Conservation (phyloP, 345 rosid genomes). For the Pistacia atlantica region DNA sequence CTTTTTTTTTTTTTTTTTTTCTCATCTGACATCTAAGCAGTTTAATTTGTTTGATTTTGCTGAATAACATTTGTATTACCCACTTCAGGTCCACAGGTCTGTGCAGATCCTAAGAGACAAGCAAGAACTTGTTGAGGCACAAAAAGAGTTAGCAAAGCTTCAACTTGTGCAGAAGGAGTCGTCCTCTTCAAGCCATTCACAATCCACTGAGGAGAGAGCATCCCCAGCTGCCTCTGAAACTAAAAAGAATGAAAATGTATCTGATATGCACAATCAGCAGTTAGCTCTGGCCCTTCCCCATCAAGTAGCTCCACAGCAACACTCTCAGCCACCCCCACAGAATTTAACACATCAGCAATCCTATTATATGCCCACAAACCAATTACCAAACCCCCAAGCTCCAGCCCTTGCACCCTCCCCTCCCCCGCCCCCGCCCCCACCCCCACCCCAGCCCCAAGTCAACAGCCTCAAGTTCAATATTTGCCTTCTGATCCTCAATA, state of each 20-base stretch:
- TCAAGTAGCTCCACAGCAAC: slow-evolving; percentile 78
- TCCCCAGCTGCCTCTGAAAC: slow-evolving; percentile 61
- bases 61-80: slow-evolving; percentile 6
- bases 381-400: slow-evolving; percentile 52
- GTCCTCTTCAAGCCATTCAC: slow-evolving; percentile 65
- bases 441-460: slow-evolving; percentile 25
- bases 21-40: no score
- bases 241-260: slow-evolving; percentile 54
- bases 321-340: slow-evolving; percentile 48
- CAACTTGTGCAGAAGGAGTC: slow-evolving; percentile 90
- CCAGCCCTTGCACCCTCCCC: slow-evolving; percentile 29
- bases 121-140: slow-evolving; percentile 95
- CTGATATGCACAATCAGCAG: slow-evolving; percentile 76
- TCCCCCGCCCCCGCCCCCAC: slow-evolving; percentile 27
- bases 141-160: slow-evolving; percentile 90
- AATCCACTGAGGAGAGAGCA: slow-evolving; percentile 68
- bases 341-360: slow-evolving; percentile 64
- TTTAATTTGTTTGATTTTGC: background rate
- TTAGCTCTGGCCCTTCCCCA: slow-evolving; percentile 91
- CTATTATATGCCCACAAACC: slow-evolving; percentile 64
- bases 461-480: slow-evolving; percentile 58
- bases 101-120: slow-evolving; percentile 97
- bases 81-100: slow-evolving; percentile 89
- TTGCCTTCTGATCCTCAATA: slow-evolving; percentile 65
- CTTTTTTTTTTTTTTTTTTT: background rate